Base-by-base conservation (phyloP, 1,284 basidiomycete species). In the Irpex rosettiformis region DNA sequence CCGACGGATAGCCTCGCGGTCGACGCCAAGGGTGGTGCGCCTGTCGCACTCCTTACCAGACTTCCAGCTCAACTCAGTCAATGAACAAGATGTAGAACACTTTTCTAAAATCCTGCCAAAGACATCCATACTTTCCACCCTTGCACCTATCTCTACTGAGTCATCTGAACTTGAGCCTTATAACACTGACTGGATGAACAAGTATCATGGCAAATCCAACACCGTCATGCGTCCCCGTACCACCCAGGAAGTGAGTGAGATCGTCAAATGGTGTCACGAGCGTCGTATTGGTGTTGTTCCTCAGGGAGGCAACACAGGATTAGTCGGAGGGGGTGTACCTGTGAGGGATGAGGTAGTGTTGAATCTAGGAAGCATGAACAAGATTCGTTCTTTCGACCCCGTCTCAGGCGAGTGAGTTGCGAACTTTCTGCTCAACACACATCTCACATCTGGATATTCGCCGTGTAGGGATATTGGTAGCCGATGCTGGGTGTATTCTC, bases 171-270 rank as follows among this genome's bases (percentile, higher is more conserved):
- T 98, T 33, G 81, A 83, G 18, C 79, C 76, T 0, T 98, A 84
- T 80, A 99, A 99, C 73, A 80, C 85, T 66, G 96, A 99, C 73
- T 99, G 96, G 96, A 95, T 98, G 91, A 89, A 91, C 70, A 98
- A 98, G 75, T 98, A 97, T 72, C 83, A 84, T 59, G 97, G 96
- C 21, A 77, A 81, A 42, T 86, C 93, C 21, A 85, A 86, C 28
- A 91, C 94, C 24, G 91, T 99, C 13, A 78, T 98, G 61, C 94
- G 91, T 72, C 96, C 96, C 11, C 93, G 89, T 69, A 88, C 89
- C 1, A 93, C 93, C 0, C 76, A 91, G 64, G 88, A 99, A 75
- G 94, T 98, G 67, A 90, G 91, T 67, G 79, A 89, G 63, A 90
- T 99, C 54, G 78, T 97, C 68, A 88, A 87, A 71, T 92, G 88